phyloP scores from a whole-genome alignment of 345 rosid species.

The Hibiscus trionum region DNA sequence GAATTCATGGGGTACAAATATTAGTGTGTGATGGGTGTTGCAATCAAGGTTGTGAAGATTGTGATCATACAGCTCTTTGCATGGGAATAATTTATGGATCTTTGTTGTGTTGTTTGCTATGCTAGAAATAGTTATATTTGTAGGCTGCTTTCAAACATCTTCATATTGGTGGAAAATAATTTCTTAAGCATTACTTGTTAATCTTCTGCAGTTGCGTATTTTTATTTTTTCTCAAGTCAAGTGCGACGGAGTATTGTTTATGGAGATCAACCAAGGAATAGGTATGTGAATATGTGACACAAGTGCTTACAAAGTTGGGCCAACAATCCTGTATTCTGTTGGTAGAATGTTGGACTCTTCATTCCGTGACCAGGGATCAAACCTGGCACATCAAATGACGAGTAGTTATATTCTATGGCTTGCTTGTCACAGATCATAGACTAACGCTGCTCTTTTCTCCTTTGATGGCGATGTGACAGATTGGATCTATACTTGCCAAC shows the following conservation, averaged over 20 bases:
- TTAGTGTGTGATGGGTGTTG: background rate
- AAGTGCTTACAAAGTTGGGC: background rate
- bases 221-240: slow-evolving; percentile 71
- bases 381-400: background rate
- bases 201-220: slow-evolving; percentile 70
- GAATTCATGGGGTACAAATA: background rate
- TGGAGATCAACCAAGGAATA: slow-evolving; percentile 96
- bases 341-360: background rate
- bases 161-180: background rate
- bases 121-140: background rate
- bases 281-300: slow-evolving; percentile 30
- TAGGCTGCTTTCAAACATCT: background rate
- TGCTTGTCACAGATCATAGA: background rate
- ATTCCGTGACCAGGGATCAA: background rate
- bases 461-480: slow-evolving; percentile 29
- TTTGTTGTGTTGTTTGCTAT: background rate
- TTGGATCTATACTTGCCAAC: slow-evolving; percentile 81
- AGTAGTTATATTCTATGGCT: background rate
- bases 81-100: background rate
- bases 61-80: background rate
- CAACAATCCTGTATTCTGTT: background rate
- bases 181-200: slow-evolving; percentile 1
- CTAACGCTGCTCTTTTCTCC: background rate
- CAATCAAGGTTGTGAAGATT: background rate
- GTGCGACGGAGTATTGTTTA: slow-evolving; percentile 75